Evolutionary conservation across 345 rosid species (phyloP), one percentile per base, ranked within the genome.

Genomic region (Cardamine resedifolia): DNA sequence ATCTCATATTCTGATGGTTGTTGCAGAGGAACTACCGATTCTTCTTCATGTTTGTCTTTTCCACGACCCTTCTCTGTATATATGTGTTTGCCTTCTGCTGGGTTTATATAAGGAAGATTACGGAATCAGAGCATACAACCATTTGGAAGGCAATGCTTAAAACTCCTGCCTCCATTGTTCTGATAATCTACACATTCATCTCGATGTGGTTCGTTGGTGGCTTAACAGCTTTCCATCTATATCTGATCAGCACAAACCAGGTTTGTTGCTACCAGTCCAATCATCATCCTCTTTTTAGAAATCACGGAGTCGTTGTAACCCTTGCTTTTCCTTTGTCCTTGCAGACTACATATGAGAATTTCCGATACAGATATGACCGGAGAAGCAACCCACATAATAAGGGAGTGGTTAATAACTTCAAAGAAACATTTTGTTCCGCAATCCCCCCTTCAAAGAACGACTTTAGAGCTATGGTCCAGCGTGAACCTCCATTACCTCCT

Each of bases 151-250:
- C 73, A 24, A 79, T 79, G 82, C 62, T 79, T 39, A 79, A 79
- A 74, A 79, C 82, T 47, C 82, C 82, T 50, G 96, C 98, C 69
- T 92, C 99, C 18, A 90, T 90, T 73, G 96, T 85, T 52, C 79
- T 96, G 56, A 79, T 96, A 48, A 77, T 85, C 57, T 96, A 96
- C 84, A 85, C 98, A n/a, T 96, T 96, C 68, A 84, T 96, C 41
- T 78, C 92, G 0, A 85, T 96, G 89, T 96, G 99, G 99, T 92
- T 96, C 67, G 99, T 96, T 58, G 98, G 98, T 57, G 99, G 99
- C 66, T 91, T 96, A 66, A 82, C 91, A 11, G 85, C 90, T 58
- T 96, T 92, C 79, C 99, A 96, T 78, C 80, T 87, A 15, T 96
- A 92, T 81, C 96, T 96, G 75, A 92, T 96, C 81, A 81, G 96